These are phyloP conservation scores for Candida dajiaensis DNA, from an alignment of 805 yeast species.

Conservation along the genomic window DNA sequence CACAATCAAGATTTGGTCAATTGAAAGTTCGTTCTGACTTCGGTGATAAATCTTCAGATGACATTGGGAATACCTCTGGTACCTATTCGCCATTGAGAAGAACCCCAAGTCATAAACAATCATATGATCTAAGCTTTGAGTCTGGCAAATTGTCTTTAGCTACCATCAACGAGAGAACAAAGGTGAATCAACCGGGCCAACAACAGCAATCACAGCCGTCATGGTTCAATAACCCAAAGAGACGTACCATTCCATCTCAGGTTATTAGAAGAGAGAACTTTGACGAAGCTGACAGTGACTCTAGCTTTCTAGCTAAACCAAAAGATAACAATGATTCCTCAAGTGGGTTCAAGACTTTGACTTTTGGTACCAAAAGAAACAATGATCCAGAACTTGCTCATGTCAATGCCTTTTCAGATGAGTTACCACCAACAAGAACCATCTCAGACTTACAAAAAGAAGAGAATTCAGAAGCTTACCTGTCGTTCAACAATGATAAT, in stretches of 20 bases:
- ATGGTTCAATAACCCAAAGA: constrained; percentile 39
- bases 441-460: constrained; percentile 36
- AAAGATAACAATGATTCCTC: constrained; percentile 7
- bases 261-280: constrained; percentile 35
- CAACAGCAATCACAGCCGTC: constrained; percentile 18
- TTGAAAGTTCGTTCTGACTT: constrained; percentile 13
- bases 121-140: constrained; percentile 15
- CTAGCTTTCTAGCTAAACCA: constrained; percentile 19
- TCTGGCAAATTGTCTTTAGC: constrained; percentile 18
- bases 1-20: constrained; percentile 18
- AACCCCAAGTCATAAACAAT: constrained; percentile 21
- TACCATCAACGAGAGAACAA: constrained; percentile 19
- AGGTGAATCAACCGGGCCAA: constrained; percentile 4
- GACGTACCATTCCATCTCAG: constrained; percentile 41
- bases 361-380: constrained; percentile 33
- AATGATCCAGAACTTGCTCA: constrained; percentile 17
- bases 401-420: constrained; percentile 30
- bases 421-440: constrained; percentile 36
- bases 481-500: constrained; percentile 14
- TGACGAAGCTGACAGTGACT: constrained; percentile 18
- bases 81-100: constrained; percentile 20
- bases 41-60: constrained; percentile 19
- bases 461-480: constrained; percentile 23
- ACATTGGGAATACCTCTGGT: constrained; percentile 11
- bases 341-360: constrained; percentile 31